Conservation (phyloP, 2,329 filamentous ascomycete genomes). For the Epicoccum sorghinum region DNA sequence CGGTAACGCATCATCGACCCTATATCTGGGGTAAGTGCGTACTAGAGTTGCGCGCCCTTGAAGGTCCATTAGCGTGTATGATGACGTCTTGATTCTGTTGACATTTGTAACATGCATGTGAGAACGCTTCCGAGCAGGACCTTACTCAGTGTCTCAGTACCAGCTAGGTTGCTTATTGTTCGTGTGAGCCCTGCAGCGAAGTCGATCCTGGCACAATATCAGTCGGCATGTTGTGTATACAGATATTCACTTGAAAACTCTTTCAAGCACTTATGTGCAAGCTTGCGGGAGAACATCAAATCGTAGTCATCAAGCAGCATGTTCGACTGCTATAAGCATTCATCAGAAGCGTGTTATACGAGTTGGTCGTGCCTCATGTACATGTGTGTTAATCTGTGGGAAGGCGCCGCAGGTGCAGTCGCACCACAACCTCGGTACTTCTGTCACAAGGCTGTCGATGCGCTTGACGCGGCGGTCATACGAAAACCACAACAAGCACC, state of each 20-base stretch:
- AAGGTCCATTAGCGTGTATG: conserved; percentile 13
- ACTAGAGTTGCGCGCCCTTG: conserved; percentile 9
- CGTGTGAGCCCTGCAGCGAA: no score
- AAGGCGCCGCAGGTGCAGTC: neutral
- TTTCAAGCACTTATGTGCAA: no score
- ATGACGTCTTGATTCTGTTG: conserved; percentile 19
- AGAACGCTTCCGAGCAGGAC: neutral
- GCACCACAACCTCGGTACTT: conserved; percentile 9
- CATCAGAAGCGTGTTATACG: no score
- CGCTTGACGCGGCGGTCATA: neutral
- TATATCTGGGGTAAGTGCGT: conserved; percentile 8
- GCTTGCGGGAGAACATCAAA: no score
- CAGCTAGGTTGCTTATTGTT: no score
- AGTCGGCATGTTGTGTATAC: no score
- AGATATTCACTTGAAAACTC: no score
- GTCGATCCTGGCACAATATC: neutral
- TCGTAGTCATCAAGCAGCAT: no score
- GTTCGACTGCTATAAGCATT: no score
- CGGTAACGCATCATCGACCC: conserved; percentile 16
- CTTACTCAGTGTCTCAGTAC: no score
- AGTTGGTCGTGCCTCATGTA: neutral
- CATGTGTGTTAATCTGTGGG: neutral
- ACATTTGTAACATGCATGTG: conserved; percentile 7
- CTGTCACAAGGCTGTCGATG: neutral
- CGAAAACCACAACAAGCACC: conserved; percentile 5